Base-by-base conservation (phyloP, 1,284 basidiomycete genomes). In the Ustilago trichophora region DNA sequence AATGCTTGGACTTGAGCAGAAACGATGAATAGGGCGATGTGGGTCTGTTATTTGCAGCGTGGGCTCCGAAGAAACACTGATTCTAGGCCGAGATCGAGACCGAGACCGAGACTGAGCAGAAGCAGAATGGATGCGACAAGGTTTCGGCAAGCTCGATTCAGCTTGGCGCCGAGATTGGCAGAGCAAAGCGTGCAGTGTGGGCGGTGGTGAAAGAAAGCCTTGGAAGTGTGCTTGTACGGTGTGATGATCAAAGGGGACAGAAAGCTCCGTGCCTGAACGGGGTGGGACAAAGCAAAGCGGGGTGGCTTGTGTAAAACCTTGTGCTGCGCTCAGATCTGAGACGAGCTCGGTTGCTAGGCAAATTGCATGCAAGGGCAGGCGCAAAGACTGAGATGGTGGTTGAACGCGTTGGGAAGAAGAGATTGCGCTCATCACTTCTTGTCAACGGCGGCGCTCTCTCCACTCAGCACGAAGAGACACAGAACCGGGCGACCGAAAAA, bases 251-350 rank as follows among this genome's bases (percentile, higher is more conserved):
- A 21, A 36, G 15, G 32, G n/a, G n/a, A 6, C 32, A 6, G 32
- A 8, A 7, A 36, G 18, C n/a, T 45, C 33, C 32, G 43, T 45
- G 33, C 22, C 43, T 45, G 24, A 19, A 35, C 33, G 31, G 33
- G 18, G 32, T n/a, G 12, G 24, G 33, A 24, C 22, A 24, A 44
- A 25, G 32, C 19, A 15, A 35, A 25, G 32, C 31, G 43, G 26
- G 3, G 33, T 9, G 9, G 43, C 21, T 35, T 15, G 12, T 26
- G 18, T 32, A n/a, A 1, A 45, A 45, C 21, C 33, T 45, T 45
- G 33, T 24, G 32, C 43, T 45, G 43, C 43, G 43, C 43, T 45
- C 43, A 35, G 43, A 44, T 8, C 18, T 13, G 33, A 45, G 33
- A 45, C 33, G 43, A 35, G 32, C 33, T 45, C 43, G 43, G 43